Evolutionary conservation across 805 yeast genomes (phyloP), one percentile per base, ranked within the genome.

Genomic region (Schwanniomyces vanrijiae): DNA sequence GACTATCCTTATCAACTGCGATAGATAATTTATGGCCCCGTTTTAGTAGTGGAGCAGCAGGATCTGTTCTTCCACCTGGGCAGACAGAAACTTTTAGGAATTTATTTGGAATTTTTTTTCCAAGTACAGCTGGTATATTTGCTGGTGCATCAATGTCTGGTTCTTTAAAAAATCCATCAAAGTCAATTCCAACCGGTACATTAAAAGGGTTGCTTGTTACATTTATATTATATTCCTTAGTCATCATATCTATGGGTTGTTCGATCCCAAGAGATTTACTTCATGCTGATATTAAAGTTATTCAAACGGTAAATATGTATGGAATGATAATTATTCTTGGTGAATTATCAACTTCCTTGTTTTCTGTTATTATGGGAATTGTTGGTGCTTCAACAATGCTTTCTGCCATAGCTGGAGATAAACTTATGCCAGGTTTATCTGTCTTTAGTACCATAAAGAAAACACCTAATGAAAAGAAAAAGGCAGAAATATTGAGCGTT

Each of bases 61-160:
- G 98, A 0, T 88, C 96, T 3, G 81, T 84, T 24, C 64, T 57
- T 39, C 81, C 77, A 13, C 61, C 66, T 5, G 71, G 66, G 3
- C 60, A 60, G 3, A 67, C 69, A 3, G 98, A 92, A 62, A 89
- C 84, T 1, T 90, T 92, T 60, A 81, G 84, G 45, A 86, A 88
- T 61, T 68, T 95, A 53, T 94, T 94, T 77, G 98, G 98, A 3
- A 88, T 94, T 39, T 90, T 94, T 63, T 94, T 94, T 71, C 97
- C 99, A 9, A 97, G 99, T 1, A 92, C 99, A 0, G 97, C 98
- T 5, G 99, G 99, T 48, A 91, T 94, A 22, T 86, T 94, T 65
- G 98, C 99, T 2, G 99, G 99, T 14, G 97, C 99, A 1, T 88
- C 96, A 20, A 94, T 94, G 99, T 90, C 97, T 35, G 98, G 99